phyloP scores from a whole-genome alignment of 345 rosid genomes.

The Arabis hirsuta region DNA sequence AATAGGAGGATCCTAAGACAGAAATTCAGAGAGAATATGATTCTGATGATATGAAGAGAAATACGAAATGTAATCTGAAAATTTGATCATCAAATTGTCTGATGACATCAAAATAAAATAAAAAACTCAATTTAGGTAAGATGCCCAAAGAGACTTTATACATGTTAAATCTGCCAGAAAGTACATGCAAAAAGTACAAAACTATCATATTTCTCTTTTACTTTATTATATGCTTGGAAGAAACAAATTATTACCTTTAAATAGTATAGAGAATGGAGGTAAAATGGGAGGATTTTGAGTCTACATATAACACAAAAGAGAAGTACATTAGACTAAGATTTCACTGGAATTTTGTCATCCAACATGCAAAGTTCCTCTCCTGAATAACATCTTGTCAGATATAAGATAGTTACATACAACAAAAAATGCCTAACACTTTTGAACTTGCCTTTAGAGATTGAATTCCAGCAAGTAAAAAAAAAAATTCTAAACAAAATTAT shows the following conservation, averaged over 20 bases:
- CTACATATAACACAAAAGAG: constrained; percentile 44
- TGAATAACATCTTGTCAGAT: too few species aligned
- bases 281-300: constrained; percentile 63
- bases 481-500: not conserved
- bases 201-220: not conserved
- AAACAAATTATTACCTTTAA: constrained; percentile 47
- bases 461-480: not conserved
- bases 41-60: too few species aligned
- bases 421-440: not conserved
- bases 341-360: not conserved
- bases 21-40: too few species aligned
- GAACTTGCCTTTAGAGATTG: not conserved
- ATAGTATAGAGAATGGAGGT: constrained; percentile 59
- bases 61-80: too few species aligned
- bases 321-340: constrained; percentile 9
- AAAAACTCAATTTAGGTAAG: too few species aligned
- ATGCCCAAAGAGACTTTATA: not conserved
- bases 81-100: too few species aligned
- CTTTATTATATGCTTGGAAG: not conserved
- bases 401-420: not conserved
- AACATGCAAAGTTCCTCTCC: not conserved
- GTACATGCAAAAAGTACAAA: constrained; percentile 3
- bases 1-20: too few species aligned
- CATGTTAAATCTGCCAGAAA: not conserved
- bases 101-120: too few species aligned